phyloP scores from a whole-genome alignment of 2,329 filamentous ascomycete species.

The Berkeleyomyces basicola region DNA sequence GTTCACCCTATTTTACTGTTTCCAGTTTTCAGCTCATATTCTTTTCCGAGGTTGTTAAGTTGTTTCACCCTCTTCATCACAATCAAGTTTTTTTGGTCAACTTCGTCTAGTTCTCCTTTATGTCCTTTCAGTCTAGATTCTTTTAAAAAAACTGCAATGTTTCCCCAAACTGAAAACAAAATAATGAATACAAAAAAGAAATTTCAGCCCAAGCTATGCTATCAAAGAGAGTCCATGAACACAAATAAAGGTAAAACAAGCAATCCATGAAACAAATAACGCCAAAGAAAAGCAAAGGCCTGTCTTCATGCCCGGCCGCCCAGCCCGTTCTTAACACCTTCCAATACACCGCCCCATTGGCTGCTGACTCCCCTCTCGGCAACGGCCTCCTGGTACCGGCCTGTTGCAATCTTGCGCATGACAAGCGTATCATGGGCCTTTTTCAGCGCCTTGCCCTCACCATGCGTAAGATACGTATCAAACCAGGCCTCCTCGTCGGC shows the following conservation, averaged over 20 bases:
- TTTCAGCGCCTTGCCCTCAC: conserved; percentile 46
- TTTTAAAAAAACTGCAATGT: background rate
- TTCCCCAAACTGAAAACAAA: background rate
- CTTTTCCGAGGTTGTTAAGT: background rate
- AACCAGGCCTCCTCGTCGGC: conserved; percentile 58
- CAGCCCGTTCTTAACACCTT: conserved; percentile 33
- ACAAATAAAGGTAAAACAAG: background rate
- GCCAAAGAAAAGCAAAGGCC: no score
- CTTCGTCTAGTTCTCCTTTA: background rate
- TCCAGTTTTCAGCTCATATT: background rate
- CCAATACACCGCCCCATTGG: conserved; percentile 33
- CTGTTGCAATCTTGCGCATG: conserved; percentile 55
- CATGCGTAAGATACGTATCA: conserved; percentile 46
- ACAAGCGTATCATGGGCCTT: conserved; percentile 57
- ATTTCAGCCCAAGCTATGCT: background rate
- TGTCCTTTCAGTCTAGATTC: background rate
- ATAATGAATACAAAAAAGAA: background rate
- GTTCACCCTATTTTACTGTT: background rate
- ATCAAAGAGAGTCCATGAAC: conserved; percentile 1
- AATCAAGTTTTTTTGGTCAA: background rate
- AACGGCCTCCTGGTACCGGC: conserved; percentile 35
- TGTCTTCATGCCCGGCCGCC: conserved; percentile 9
- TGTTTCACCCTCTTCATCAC: background rate
- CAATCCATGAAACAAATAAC: background rate
- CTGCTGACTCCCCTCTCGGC: conserved; percentile 27